phyloP scores from a whole-genome alignment of 2,329 filamentous ascomycete genomes.

The Phyllachora maydis region DNA sequence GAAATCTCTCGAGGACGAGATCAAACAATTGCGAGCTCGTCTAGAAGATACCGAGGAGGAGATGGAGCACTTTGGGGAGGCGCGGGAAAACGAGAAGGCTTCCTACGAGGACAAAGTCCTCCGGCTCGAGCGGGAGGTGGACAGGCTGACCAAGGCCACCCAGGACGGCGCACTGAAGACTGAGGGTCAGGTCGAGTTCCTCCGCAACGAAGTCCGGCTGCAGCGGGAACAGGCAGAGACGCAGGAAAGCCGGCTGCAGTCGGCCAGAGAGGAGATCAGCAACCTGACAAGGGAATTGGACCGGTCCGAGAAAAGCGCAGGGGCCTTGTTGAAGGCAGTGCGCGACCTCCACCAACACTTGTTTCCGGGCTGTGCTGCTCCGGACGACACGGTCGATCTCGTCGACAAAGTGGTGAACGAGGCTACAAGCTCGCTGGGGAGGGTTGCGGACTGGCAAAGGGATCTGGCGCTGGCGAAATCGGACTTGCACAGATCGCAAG shows the following conservation, averaged over 20 bases:
- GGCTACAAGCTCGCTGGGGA: conserved; percentile 36
- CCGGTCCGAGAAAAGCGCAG: conserved; percentile 26
- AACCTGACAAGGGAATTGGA: conserved; percentile 27
- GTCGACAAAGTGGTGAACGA: conserved; percentile 37
- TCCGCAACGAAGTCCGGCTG: conserved; percentile 36
- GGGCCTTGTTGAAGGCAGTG: conserved; percentile 30
- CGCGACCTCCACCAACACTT: conserved; percentile 38
- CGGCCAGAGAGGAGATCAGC: conserved; percentile 30
- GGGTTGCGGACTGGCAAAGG: conserved; percentile 36
- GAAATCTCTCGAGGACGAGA: conserved; percentile 62
- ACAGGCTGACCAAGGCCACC: conserved; percentile 35
- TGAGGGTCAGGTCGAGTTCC: conserved; percentile 40
- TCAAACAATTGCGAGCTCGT: conserved; percentile 52
- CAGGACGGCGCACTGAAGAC: conserved; percentile 34
- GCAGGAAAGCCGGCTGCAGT: conserved; percentile 35
- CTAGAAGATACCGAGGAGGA: conserved; percentile 86
- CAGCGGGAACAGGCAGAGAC: conserved; percentile 37
- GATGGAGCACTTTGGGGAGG: conserved; percentile 65
- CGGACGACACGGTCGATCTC: conserved; percentile 34
- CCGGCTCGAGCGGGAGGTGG: conserved; percentile 49
- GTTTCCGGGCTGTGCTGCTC: conserved; percentile 22
- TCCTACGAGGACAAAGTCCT: conserved; percentile 48
- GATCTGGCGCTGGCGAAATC: conserved; percentile 37
- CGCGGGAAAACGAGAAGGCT: conserved; percentile 62
- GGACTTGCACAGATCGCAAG: conserved; percentile 39